Evolutionary conservation across 345 rosid species (phyloP).

Genomic region (Diplotaxis tenuifolia): DNA sequence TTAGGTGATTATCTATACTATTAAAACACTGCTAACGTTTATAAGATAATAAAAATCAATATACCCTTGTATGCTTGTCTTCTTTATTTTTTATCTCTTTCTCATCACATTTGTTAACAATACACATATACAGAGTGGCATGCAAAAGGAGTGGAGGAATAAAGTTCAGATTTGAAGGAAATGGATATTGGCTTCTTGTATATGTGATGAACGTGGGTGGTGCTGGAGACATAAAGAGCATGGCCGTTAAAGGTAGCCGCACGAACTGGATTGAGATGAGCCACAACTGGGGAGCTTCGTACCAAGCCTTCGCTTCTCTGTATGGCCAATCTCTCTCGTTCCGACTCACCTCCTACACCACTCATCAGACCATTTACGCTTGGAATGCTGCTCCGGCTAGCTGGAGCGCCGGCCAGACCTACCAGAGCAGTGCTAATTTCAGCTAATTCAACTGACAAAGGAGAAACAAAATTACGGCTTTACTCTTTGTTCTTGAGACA

Average conservation of each 20-base stretch:
- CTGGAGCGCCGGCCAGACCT: conserved; percentile 63
- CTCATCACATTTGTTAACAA: not conserved
- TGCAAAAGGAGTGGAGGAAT: conserved; percentile 53
- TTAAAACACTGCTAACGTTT: not conserved
- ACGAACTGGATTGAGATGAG: conserved; percentile 82
- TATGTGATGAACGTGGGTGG: conserved; percentile 78
- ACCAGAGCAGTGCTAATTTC: conserved; percentile 56
- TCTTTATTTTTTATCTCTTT: not conserved
- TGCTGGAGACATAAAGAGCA: conserved; percentile 48
- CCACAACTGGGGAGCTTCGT: conserved; percentile 95
- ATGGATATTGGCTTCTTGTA: conserved; percentile 62
- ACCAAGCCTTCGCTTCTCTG: conserved; percentile 77
- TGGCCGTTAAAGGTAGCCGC: conserved; percentile 70
- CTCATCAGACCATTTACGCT: conserved; percentile 56
- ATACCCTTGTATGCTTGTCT: not conserved
- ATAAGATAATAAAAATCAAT: not conserved
- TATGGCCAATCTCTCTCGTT: conserved; percentile 76
- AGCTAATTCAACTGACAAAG: no score
- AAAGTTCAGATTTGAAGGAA: conserved; percentile 45
- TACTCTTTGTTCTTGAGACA: not conserved
- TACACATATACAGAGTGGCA: conserved; percentile 43
- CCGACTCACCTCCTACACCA: conserved; percentile 57
- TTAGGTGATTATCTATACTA: not conserved
- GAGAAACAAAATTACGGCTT: conserved; percentile 5
- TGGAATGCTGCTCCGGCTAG: conserved; percentile 65